phyloP scores from a whole-genome alignment of 1,284 basidiomycete species.

The Moesziomyces sp. region DNA sequence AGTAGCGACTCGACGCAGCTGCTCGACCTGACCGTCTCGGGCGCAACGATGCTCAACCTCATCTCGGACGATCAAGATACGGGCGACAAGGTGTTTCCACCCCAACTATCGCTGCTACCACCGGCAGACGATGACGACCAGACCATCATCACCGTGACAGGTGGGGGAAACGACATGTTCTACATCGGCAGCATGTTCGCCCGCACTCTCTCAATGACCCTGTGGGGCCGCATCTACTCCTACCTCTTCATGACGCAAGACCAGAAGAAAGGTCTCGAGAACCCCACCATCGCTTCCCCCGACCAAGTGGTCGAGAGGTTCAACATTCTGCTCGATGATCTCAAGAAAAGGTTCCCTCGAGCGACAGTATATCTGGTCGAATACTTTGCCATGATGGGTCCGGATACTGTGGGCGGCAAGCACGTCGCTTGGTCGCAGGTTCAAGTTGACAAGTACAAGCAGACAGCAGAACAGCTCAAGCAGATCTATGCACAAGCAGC shows the following conservation, averaged over 20 bases:
- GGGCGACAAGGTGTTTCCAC: slow-evolving; percentile 16
- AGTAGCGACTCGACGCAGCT: slow-evolving; percentile 2
- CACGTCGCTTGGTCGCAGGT: slow-evolving; percentile 12
- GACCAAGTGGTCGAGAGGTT: slow-evolving; percentile 16
- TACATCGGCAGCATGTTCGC: slow-evolving; percentile 37
- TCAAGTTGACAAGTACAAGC: slow-evolving; percentile 10
- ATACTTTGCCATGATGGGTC: slow-evolving; percentile 31
- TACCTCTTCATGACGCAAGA: slow-evolving; percentile 5
- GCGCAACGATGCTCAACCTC: slow-evolving; percentile 26
- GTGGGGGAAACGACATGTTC: slow-evolving; percentile 34
- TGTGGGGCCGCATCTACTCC: slow-evolving; percentile 18
- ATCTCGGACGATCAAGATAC: slow-evolving; percentile 18
- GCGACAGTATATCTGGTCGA: slow-evolving; percentile 26
- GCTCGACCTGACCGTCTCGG: slow-evolving; percentile 27
- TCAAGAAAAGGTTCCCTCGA: slow-evolving; percentile 10
- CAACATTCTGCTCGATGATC: slow-evolving; percentile 8
- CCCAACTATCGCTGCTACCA: slow-evolving; percentile 9
- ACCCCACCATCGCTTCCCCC: slow-evolving; percentile 14
- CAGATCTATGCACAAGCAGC: slow-evolving; percentile 20
- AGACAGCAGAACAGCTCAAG: slow-evolving; percentile 13
- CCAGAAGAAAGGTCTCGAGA: slow-evolving; percentile 1
- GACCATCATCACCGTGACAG: slow-evolving; percentile 22
- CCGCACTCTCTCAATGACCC: slow-evolving; percentile 16
- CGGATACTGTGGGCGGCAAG: slow-evolving; percentile 9
- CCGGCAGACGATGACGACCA: slow-evolving; percentile 14